Conservation (phyloP, 208 protist genomes). For the Trypanosoma lewisi region DNA sequence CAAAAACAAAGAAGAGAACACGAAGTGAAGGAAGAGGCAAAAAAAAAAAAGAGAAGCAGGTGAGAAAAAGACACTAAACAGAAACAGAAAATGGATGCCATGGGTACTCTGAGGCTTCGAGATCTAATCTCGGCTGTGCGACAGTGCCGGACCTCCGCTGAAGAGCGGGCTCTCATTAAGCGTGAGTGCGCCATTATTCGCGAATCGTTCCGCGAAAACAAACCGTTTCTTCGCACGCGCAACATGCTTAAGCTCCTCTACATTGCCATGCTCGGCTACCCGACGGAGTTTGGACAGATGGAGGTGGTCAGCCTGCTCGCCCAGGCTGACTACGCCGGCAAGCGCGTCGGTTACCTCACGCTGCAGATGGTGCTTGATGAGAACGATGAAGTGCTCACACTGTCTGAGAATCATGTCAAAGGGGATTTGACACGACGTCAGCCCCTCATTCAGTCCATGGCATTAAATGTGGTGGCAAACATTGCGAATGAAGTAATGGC, state of each 20-base stretch:
- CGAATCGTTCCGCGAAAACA: conserved; percentile 92
- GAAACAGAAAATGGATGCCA: conserved; percentile 51
- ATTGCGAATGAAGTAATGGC: conserved; percentile 96
- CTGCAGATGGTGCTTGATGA: conserved; percentile 96
- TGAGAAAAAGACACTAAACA: neutral
- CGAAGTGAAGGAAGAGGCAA: conserved; percentile 3
- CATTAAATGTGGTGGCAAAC: conserved; percentile 97
- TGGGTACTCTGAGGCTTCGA: conserved; percentile 83
- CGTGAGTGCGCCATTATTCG: conserved; percentile 95
- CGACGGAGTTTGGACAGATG: conserved; percentile 99
- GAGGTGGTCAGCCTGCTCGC: conserved; percentile 98
- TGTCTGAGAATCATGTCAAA: conserved; percentile 98
- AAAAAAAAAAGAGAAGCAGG: neutral
- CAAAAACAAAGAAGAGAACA: conserved; percentile 1
- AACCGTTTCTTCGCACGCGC: conserved; percentile 91
- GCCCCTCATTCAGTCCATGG: conserved; percentile 92
- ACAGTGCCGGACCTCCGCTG: conserved; percentile 94
- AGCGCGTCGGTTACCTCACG: conserved; percentile 97
- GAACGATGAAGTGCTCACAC: conserved; percentile 96
- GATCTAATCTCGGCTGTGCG: conserved; percentile 97
- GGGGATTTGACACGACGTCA: conserved; percentile 90
- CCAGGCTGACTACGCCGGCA: conserved; percentile 95
- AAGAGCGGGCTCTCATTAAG: conserved; percentile 96
- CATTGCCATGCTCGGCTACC: conserved; percentile 99
- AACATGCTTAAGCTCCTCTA: conserved; percentile 99